These are phyloP conservation scores for Boletus insuetus DNA, from an alignment of 768 basidiomycete genomes.

Conservation along the genomic window DNA sequence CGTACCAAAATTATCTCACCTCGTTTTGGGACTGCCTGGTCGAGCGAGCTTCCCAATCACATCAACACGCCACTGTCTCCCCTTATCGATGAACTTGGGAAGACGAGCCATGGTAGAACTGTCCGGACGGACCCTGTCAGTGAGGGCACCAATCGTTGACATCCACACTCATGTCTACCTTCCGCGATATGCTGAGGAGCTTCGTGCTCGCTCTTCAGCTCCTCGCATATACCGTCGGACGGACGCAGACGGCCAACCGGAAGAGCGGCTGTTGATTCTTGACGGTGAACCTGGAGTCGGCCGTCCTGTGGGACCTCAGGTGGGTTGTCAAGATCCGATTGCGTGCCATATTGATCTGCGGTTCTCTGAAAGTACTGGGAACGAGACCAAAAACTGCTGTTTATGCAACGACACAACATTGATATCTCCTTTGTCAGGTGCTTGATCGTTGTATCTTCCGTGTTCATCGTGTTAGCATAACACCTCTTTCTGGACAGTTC, in stretches of 20 bases:
- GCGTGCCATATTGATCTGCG: constrained; percentile 8
- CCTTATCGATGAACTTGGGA: constrained; percentile 30
- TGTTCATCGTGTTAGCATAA: constrained; percentile 15
- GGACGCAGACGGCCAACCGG: constrained; percentile 42
- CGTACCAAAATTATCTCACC: constrained; percentile 22
- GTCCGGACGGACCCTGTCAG: constrained; percentile 16
- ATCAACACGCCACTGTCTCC: constrained; percentile 7
- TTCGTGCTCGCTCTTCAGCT: constrained; percentile 59
- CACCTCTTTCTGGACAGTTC: constrained; percentile 43
- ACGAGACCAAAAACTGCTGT: constrained; percentile 68
- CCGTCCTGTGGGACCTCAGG: constrained; percentile 77
- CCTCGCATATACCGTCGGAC: constrained; percentile 62
- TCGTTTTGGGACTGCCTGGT: neutral
- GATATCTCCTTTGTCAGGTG: constrained; percentile 78
- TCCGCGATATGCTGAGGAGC: constrained; percentile 69
- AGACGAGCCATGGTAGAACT: constrained; percentile 26
- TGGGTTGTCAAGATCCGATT: constrained; percentile 20
- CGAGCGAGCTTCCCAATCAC: constrained; percentile 12
- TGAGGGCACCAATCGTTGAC: constrained; percentile 57
- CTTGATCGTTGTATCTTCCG: constrained; percentile 5
- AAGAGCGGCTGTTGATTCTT: constrained; percentile 74
- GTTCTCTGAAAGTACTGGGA: constrained; percentile 65
- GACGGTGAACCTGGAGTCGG: constrained; percentile 79
- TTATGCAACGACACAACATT: constrained; percentile 84
- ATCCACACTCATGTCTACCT: constrained; percentile 87